Evolutionary conservation across 768 basidiomycete species (phyloP).

Genomic region (Boletus rubescentipes): DNA sequence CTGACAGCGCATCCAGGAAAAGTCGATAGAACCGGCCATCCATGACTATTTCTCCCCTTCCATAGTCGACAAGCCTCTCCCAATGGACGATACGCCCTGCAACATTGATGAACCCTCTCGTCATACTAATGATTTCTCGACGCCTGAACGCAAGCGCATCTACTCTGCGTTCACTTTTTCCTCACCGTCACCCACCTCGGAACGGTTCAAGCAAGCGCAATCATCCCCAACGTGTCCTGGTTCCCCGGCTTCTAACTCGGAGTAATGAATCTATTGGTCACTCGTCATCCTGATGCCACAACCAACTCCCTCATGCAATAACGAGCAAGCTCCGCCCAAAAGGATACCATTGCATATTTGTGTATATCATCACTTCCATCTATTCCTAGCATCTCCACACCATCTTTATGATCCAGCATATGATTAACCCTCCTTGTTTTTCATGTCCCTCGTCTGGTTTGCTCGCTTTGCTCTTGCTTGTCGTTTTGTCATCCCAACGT

Average conservation of each 20-base stretch:
- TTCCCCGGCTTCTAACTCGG: conserved; percentile 17
- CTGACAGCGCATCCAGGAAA: conserved; percentile 38
- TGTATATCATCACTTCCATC: conserved; percentile 35
- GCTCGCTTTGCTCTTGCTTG: conserved; percentile 27
- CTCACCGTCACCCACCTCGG: conserved; percentile 62
- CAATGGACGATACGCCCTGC: conserved; percentile 31
- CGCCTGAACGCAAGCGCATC: conserved; percentile 70
- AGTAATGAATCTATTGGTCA: conserved; percentile 10
- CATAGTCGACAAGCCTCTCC: conserved; percentile 19
- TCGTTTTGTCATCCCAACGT: conserved; percentile 29
- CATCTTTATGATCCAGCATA: conserved; percentile 28
- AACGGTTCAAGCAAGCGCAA: conserved; percentile 49
- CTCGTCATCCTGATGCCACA: neutral
- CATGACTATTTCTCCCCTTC: conserved; percentile 49
- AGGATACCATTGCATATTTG: conserved; percentile 34
- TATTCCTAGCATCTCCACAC: conserved; percentile 30
- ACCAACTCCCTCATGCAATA: conserved; percentile 1
- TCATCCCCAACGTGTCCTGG: conserved; percentile 33
- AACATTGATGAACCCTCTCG: conserved; percentile 53
- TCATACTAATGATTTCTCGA: conserved; percentile 66
- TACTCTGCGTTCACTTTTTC: conserved; percentile 79
- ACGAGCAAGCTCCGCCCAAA: conserved; percentile 11
- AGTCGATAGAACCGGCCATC: conserved; percentile 55
- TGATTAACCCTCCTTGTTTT: conserved; percentile 22
- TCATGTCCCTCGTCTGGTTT: conserved; percentile 27